Evolutionary conservation across 495 filamentous ascomycete genomes (phyloP), one percentile per base, ranked within the genome.

Genomic region (Penicillium parvum): DNA sequence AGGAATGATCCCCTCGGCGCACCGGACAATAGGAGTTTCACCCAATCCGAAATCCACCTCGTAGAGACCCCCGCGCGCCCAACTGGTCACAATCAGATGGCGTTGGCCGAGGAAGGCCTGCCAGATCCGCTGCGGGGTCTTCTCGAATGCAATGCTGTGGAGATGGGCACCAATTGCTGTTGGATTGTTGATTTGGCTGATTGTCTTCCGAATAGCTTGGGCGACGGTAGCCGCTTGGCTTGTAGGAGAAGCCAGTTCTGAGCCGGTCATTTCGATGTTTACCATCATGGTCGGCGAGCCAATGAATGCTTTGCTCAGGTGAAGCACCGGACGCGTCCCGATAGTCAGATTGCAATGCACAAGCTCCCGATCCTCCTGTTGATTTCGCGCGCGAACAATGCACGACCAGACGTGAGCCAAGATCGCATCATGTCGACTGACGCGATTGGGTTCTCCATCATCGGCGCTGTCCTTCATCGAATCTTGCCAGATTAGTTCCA

Each of bases 41-140:
- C 15, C 15, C 11, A 50, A 10, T 12, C 58, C 53, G 41, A 64
- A 64, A 48, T 60, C 52, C 10, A 64, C 40, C 17, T 55, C 58
- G 25, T 66, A 62, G 12, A 66, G 21, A 11, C 48, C 49, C 1
- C 51, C 41, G 3, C 52, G 45, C 5, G 49, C 52, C 63, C 63
- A 66, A 1, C 53, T 52, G 4, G 63, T 66, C n/a, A 58, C 55
- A 37, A 66, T 47, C 5, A 53, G 35, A 37, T 66, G 63, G 1
- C 52, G 43, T 7, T 34, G 19, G 7, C 63, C 63, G 10, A 66
- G 37, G 29, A 66, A 66, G 10, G 44, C 63, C 42, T 62, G 60
- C 63, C 63, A 66, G 25, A 66, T 48, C 8, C 60, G 49, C 44
- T 66, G 63, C 3, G 63, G 63, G 16, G 53, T 50, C 1, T 40